Conservation (phyloP, 352 stramenopile species). For the Phytophthora idaei region DNA sequence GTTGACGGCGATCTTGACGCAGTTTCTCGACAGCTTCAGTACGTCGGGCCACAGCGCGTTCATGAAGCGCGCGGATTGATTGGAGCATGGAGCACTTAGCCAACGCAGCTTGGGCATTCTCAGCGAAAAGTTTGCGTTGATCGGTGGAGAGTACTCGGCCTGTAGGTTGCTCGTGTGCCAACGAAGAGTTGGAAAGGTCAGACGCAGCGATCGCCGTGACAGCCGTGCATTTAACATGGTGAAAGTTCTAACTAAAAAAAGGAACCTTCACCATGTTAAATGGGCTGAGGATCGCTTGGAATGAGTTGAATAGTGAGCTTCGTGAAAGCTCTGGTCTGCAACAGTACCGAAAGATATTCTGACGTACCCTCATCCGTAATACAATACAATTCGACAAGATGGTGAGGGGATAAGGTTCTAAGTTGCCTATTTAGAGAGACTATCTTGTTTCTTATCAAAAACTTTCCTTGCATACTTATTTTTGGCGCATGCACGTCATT, state of each 20-base stretch:
- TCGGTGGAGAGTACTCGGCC: conserved; percentile 10
- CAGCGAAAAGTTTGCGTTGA: conserved; percentile 16
- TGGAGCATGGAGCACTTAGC: conserved; percentile 4
- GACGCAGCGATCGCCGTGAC: conserved; percentile 11
- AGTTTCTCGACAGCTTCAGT: conserved; percentile 18
- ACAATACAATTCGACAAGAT: too few species aligned
- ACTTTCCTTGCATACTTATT: not conserved
- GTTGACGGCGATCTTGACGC: conserved; percentile 14
- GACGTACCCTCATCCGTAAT: too few species aligned
- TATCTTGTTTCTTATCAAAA: too few species aligned
- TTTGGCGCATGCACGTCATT: too few species aligned
- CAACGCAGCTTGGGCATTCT: conserved; percentile 13
- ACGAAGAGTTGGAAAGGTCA: conserved; percentile 1
- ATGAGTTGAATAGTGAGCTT: not conserved
- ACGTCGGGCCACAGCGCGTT: conserved; percentile 19
- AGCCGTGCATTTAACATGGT: too few species aligned
- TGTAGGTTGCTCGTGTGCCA: conserved; percentile 6
- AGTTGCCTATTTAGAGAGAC: too few species aligned
- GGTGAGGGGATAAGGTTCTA: too few species aligned
- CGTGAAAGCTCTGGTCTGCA: too few species aligned
- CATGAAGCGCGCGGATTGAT: conserved; percentile 17
- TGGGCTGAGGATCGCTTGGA: not conserved
- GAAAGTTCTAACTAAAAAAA: too few species aligned
- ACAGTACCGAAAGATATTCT: too few species aligned
- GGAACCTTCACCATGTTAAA: conserved; percentile 12